These are phyloP conservation scores for Aquanectria penicillioides DNA, from an alignment of 2,329 filamentous ascomycete genomes.

Conservation along the genomic window DNA sequence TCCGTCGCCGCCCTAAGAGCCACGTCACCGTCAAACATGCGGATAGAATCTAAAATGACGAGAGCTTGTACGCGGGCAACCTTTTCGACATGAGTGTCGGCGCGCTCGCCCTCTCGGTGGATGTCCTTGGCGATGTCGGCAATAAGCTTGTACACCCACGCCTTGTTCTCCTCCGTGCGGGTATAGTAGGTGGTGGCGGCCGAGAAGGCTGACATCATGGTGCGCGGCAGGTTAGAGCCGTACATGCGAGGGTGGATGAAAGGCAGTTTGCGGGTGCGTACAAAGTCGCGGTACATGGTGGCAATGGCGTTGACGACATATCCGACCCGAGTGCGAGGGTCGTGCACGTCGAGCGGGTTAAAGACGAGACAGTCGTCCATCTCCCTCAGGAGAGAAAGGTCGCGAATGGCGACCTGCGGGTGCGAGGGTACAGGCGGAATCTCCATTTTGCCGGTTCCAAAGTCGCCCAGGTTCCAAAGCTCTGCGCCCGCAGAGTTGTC, in stretches of 20 bases:
- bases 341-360: conserved; percentile 49
- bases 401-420: conserved; percentile 42
- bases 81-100: conserved; percentile 48
- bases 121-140: conserved; percentile 50
- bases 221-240: conserved; percentile 49
- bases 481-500: conserved; percentile 32
- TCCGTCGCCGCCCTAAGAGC: conserved; percentile 52
- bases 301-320: conserved; percentile 47
- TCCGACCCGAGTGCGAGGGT: conserved; percentile 48
- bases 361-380: conserved; percentile 35
- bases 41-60: conserved; percentile 52
- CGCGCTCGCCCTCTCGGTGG: conserved; percentile 46
- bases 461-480: conserved; percentile 42
- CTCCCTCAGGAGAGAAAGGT: conserved; percentile 40
- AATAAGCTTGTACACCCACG: conserved; percentile 52
- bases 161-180: conserved; percentile 50
- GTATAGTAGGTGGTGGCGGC: conserved; percentile 51
- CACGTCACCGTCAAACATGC: conserved; percentile 57
- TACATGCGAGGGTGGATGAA: conserved; percentile 58
- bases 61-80: conserved; percentile 56
- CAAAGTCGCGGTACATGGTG: conserved; percentile 47
- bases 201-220: conserved; percentile 53
- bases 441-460: conserved; percentile 43
- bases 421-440: conserved; percentile 43
- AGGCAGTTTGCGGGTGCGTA: conserved; percentile 49